These are phyloP conservation scores for Boletus fagicola DNA, from an alignment of 768 basidiomycete genomes.

Conservation along the genomic window DNA sequence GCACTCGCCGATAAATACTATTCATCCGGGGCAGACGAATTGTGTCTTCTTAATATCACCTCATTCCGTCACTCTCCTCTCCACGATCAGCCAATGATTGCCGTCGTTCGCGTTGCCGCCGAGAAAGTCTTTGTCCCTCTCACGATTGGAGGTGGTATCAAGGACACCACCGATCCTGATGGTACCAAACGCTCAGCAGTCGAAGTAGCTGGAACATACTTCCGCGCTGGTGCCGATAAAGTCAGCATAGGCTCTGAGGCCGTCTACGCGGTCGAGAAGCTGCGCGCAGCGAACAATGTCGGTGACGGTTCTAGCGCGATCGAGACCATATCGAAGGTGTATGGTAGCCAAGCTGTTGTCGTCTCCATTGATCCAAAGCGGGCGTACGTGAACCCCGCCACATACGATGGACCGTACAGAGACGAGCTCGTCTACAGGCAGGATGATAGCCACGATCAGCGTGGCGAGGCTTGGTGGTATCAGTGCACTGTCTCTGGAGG, in stretches of 20 bases:
- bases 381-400: conserved; percentile 66
- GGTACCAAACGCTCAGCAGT: conserved; percentile 83
- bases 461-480: conserved; percentile 93
- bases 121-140: conserved; percentile 93
- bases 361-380: conserved; percentile 94
- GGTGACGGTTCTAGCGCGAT: conserved; percentile 81
- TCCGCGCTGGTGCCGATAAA: conserved; percentile 97
- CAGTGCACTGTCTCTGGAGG: conserved; percentile 97
- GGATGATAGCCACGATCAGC: conserved; percentile 49
- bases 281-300: conserved; percentile 49
- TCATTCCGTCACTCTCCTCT: conserved; percentile 97
- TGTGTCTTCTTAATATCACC: conserved; percentile 98
- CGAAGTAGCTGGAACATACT: conserved; percentile 95
- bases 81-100: conserved; percentile 96
- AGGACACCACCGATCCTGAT: conserved; percentile 93
- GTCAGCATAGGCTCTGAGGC: conserved; percentile 97
- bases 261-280: conserved; percentile 86
- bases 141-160: conserved; percentile 98
- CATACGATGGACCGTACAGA: conserved; percentile 68
- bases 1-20: conserved; percentile 87
- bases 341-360: conserved; percentile 96
- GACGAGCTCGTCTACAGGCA: conserved; percentile 55
- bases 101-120: conserved; percentile 87
- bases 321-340: conserved; percentile 85
- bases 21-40: conserved; percentile 86